These are phyloP conservation scores for Fusarium poae DNA, from an alignment of 2,329 filamentous ascomycete species.

Conservation along the genomic window DNA sequence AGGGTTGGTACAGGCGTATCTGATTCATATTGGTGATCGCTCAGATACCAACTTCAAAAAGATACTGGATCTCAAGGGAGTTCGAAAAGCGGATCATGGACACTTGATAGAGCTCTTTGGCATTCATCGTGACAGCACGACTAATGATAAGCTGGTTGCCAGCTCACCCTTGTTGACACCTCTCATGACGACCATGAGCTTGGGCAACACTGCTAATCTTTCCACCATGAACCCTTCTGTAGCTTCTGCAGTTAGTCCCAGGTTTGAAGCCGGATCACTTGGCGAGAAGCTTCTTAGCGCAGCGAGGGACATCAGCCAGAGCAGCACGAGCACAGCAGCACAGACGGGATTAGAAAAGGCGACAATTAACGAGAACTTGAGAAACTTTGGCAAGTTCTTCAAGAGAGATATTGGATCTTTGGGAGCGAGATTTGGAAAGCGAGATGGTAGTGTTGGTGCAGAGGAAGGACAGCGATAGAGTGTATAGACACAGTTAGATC, in stretches of 20 bases:
- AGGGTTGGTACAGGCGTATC: conserved; percentile 94
- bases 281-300: conserved; percentile 91
- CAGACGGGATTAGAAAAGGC: conserved; percentile 67
- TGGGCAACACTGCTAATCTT: conserved; percentile 55
- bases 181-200: conserved; percentile 64
- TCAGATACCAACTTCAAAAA: conserved; percentile 97
- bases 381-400: conserved; percentile 97
- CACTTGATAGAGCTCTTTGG: conserved; percentile 88
- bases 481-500: conserved; percentile 4
- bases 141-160: conserved; percentile 76
- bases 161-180: conserved; percentile 79
- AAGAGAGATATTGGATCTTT: conserved; percentile 85
- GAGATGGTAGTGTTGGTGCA: conserved; percentile 59
- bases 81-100: conserved; percentile 84
- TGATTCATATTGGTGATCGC: conserved; percentile 95
- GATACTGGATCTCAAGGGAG: conserved; percentile 94
- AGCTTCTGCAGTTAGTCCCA: conserved; percentile 58
- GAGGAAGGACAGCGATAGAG: conserved; percentile 47
- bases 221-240: conserved; percentile 59
- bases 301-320: conserved; percentile 83
- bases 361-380: conserved; percentile 91
- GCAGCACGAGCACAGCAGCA: conserved; percentile 51
- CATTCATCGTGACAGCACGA: conserved; percentile 82
- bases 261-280: conserved; percentile 85
- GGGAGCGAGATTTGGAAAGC: conserved; percentile 78